A percentile compares a stretch with the other conserved stretches of the same genome.
These are phyloP conservation scores for Pyrenula aspistea DNA, from an alignment of 495 filamentous ascomycete species.

Conservation along the genomic window DNA sequence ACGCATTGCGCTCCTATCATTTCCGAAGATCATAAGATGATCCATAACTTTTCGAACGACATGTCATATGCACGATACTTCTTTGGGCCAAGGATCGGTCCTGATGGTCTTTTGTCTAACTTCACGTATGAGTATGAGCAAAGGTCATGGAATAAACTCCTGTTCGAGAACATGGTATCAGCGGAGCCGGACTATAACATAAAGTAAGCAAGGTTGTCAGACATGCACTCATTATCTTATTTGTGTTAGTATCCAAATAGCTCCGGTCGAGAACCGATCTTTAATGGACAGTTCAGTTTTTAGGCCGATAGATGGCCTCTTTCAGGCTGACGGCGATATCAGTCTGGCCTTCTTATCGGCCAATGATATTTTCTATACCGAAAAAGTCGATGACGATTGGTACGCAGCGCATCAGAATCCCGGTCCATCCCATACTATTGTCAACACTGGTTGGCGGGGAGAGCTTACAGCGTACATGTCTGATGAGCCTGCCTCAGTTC, in stretches of 20 bases:
- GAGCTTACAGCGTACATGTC: background rate
- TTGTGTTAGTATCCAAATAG: background rate
- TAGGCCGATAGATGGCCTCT: background rate
- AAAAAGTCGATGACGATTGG: background rate
- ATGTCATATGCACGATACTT: background rate
- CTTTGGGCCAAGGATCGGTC: background rate
- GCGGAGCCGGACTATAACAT: background rate
- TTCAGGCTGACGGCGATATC: background rate
- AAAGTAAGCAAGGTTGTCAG: too few relatives aligned
- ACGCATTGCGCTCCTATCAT: background rate
- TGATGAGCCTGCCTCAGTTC: background rate
- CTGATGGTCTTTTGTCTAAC: too few relatives aligned
- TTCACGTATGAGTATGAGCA: background rate
- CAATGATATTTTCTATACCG: background rate
- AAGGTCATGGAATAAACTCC: background rate
- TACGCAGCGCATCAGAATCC: background rate
- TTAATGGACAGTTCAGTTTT: background rate
- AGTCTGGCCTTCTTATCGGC: background rate
- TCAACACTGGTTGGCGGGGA: background rate
- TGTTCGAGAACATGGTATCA: background rate
- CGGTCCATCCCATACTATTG: too few relatives aligned
- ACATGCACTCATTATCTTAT: too few relatives aligned
- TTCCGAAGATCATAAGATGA: background rate
- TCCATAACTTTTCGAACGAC: background rate
- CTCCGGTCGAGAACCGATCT: background rate